phyloP scores from a whole-genome alignment of 2,329 filamentous ascomycete genomes.

The Dactylonectria estremocensis region DNA sequence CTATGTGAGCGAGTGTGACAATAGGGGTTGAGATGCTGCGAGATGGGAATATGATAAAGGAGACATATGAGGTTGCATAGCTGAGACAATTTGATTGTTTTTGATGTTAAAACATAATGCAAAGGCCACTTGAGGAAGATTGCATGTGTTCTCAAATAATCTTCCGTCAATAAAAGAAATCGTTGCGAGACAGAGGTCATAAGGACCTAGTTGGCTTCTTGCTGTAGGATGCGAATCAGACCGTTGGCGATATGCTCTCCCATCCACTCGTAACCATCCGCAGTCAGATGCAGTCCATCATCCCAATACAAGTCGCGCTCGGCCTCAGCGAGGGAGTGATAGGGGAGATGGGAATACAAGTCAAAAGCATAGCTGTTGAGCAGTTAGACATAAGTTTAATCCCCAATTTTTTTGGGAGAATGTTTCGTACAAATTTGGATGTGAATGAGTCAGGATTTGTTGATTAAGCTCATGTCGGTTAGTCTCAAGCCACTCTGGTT shows the following conservation, averaged over 20 bases:
- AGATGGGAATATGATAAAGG: too few species aligned
- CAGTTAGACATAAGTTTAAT: not conserved
- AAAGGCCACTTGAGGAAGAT: too few species aligned
- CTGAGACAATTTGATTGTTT: too few species aligned
- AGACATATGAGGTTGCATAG: too few species aligned
- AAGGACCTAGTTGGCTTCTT: not conserved
- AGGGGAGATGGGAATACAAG: not conserved
- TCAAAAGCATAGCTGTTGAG: not conserved
- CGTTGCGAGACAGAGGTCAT: too few species aligned
- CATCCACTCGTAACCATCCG: conserved; percentile 10
- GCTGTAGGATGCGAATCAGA: not conserved
- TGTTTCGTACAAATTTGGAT: not conserved
- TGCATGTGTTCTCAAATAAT: too few species aligned
- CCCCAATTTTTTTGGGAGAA: not conserved
- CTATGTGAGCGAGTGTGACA: not conserved
- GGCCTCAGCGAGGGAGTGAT: not conserved
- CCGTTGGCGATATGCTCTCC: not conserved
- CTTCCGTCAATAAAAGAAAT: too few species aligned
- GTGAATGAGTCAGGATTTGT: not conserved
- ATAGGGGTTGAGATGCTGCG: not conserved
- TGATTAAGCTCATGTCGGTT: conserved; percentile 7
- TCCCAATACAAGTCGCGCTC: conserved; percentile 1
- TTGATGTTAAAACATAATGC: too few species aligned
- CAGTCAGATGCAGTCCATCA: conserved; percentile 10
- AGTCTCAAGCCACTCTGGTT: conserved; percentile 2